phyloP scores from a whole-genome alignment of 306 rosid species.

The Bauhinia variegata region DNA sequence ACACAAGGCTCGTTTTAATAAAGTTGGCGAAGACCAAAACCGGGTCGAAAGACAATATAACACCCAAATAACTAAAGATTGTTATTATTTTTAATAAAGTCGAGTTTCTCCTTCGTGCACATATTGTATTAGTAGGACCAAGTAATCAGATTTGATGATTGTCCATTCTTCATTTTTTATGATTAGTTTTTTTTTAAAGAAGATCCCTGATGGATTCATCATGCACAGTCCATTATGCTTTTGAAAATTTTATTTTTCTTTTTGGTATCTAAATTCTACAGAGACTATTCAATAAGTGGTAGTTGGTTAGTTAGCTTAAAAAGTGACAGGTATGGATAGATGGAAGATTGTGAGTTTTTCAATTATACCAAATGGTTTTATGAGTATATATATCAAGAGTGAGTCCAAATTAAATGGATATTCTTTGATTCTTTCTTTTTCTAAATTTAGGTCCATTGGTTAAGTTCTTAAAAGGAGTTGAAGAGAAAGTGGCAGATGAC shows the following conservation, averaged over 20 bases:
- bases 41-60: not conserved
- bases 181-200: not conserved
- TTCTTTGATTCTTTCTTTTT: not conserved
- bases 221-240: too few species aligned
- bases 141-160: constrained; percentile 31
- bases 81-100: constrained; percentile 10
- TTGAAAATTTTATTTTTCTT: not conserved
- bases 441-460: too few species aligned
- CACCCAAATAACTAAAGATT: constrained; percentile 34
- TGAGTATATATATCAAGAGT: too few species aligned
- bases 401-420: too few species aligned
- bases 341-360: not conserved
- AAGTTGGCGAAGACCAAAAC: too few species aligned
- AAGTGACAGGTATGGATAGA: not conserved
- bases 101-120: constrained; percentile 1
- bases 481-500: constrained; percentile 26
- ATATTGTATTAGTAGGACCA: constrained; percentile 35
- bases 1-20: not conserved
- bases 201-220: not conserved
- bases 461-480: constrained; percentile 6
- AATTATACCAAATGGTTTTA: constrained; percentile 1
- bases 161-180: constrained; percentile 4
- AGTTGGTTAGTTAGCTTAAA: constrained; percentile 35
- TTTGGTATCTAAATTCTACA: not conserved
- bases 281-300: constrained; percentile 28